Conservation (phyloP, 345 rosid species). For the Psidium friedrichsthalianum region DNA sequence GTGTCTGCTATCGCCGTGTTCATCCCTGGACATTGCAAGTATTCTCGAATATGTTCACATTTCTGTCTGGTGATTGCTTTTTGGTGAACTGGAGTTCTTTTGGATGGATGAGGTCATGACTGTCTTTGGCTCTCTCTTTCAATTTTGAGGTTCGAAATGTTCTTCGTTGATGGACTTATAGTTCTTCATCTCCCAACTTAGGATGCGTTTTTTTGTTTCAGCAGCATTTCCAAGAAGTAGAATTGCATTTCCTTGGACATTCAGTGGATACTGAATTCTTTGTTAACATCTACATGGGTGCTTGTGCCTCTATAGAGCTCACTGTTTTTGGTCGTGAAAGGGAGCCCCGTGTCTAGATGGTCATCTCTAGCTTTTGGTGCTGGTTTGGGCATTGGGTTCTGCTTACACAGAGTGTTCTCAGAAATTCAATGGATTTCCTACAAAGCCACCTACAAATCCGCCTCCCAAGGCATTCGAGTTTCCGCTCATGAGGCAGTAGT, state of each 20-base stretch:
- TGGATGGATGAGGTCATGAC: neutral
- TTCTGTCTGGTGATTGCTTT: neutral
- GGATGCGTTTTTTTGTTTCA: neutral
- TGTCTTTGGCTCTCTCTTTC: neutral
- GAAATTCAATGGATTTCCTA: slow-evolving; percentile 43
- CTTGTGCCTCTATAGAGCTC: neutral
- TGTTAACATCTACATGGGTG: neutral
- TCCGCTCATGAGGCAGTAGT: slow-evolving; percentile 41
- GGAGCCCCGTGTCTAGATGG: slow-evolving; percentile 86
- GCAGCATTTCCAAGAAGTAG: neutral
- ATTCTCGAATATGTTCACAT: neutral
- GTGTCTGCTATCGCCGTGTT: neutral
- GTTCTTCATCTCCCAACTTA: neutral
- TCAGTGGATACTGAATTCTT: no score
- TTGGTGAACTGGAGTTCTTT: neutral
- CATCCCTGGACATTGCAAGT: neutral
- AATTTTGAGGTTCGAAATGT: neutral
- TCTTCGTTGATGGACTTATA: neutral
- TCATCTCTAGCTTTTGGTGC: slow-evolving; percentile 90
- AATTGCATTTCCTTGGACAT: neutral
- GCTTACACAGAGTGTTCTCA: slow-evolving; percentile 72
- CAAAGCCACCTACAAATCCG: slow-evolving; percentile 27
- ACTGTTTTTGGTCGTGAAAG: slow-evolving; percentile 11
- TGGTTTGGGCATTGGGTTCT: slow-evolving; percentile 86
- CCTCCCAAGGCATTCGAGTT: slow-evolving; percentile 28